Percentiles rank a stretch among this genome's conserved stretches.
phyloP scores from a whole-genome alignment of 208 protist species.

The Leishmania major region DNA sequence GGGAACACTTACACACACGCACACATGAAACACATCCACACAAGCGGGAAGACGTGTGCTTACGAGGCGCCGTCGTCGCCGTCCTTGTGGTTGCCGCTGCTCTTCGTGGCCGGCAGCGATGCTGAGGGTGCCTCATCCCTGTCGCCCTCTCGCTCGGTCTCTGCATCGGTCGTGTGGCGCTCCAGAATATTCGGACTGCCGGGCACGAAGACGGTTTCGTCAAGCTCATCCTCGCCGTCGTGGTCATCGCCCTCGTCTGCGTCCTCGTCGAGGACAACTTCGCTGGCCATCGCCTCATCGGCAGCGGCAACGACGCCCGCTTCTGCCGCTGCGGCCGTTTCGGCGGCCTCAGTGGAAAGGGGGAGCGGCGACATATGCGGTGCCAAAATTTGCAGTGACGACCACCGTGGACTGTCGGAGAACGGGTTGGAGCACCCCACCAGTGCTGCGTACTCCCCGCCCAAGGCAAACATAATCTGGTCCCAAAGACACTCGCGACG shows the following conservation, averaged over 20 bases:
- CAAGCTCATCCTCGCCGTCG: conserved; percentile 12
- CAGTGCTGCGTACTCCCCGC: conserved; percentile 72
- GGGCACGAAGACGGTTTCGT: neutral
- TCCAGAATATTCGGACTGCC: neutral
- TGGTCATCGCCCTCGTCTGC: neutral
- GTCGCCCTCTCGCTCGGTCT: neutral
- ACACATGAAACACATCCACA: neutral
- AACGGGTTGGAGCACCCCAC: conserved; percentile 85
- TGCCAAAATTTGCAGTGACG: conserved; percentile 53
- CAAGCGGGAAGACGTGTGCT: neutral
- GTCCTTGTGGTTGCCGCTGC: conserved; percentile 1
- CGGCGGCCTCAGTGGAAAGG: conserved; percentile 15
- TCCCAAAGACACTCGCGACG: conserved; percentile 86
- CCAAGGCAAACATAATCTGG: conserved; percentile 82
- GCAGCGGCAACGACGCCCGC: conserved; percentile 1
- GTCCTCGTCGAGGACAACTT: conserved; percentile 15
- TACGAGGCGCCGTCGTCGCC: conserved; percentile 1
- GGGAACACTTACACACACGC: neutral
- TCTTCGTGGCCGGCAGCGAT: neutral
- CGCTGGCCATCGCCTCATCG: conserved; percentile 8
- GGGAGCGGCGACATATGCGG: conserved; percentile 27
- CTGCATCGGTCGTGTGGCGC: conserved; percentile 5
- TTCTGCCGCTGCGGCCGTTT: conserved; percentile 3
- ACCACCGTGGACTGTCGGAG: conserved; percentile 38
- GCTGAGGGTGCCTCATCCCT: neutral